A percentile compares a stretch with the other conserved stretches of the same genome.
phyloP scores from a whole-genome alignment of 2,329 filamentous ascomycete genomes.

The Aureobasidium sp. region DNA sequence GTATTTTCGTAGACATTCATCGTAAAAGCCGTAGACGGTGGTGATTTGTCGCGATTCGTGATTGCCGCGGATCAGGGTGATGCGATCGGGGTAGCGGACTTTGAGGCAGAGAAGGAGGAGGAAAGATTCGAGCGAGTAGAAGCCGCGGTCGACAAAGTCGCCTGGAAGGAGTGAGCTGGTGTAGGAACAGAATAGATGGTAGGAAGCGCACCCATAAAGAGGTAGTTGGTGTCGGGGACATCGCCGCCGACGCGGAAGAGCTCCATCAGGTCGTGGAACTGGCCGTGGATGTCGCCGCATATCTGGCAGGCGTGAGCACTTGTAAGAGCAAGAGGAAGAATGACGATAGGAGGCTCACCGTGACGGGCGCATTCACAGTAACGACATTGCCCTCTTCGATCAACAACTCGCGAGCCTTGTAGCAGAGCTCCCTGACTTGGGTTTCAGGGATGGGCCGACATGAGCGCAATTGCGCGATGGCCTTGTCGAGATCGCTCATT shows the following conservation, averaged over 20 bases:
- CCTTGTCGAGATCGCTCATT: slow-evolving; percentile 95
- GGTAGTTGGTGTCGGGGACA: slow-evolving; percentile 89
- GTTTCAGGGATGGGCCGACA: slow-evolving; percentile 93
- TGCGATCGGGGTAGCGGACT: slow-evolving; percentile 93
- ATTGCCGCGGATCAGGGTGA: slow-evolving; percentile 74
- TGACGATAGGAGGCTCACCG: slow-evolving; percentile 53
- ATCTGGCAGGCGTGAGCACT: slow-evolving; percentile 46
- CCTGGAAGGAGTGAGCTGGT: slow-evolving; percentile 40
- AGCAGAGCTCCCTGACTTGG: slow-evolving; percentile 92
- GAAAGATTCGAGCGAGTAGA: slow-evolving; percentile 96
- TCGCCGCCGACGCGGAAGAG: slow-evolving; percentile 89
- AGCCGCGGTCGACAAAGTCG: slow-evolving; percentile 95
- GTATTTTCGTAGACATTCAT: slow-evolving; percentile 93
- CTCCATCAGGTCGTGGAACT: slow-evolving; percentile 96
- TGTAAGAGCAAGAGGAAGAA: background rate
- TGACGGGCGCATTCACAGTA: slow-evolving; percentile 87
- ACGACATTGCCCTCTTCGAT: slow-evolving; percentile 98
- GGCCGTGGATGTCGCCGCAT: slow-evolving; percentile 93
- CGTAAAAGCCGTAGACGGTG: slow-evolving; percentile 96
- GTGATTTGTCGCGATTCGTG: slow-evolving; percentile 96
- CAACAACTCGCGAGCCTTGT: slow-evolving; percentile 89
- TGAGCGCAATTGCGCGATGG: slow-evolving; percentile 88
- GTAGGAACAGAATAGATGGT: too few relatives aligned
- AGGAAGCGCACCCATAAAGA: slow-evolving; percentile 76
- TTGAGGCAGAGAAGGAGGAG: slow-evolving; percentile 91